Evolutionary conservation across 352 stramenopile species (phyloP).

Genomic region (Phytophthora pistaciae): DNA sequence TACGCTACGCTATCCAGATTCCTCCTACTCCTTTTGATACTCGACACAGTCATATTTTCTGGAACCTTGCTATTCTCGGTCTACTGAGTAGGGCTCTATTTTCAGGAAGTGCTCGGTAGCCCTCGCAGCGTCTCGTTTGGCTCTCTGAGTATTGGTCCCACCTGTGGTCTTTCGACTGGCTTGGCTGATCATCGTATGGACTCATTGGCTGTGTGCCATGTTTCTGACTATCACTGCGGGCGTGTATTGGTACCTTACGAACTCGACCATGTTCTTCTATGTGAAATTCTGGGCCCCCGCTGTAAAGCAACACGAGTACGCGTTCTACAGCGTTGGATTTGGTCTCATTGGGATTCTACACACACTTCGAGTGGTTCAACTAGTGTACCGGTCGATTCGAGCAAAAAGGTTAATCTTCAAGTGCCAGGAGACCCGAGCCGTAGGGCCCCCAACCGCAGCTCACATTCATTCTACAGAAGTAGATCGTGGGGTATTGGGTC

Average conservation of each 20-base stretch:
- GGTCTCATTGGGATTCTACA: neutral
- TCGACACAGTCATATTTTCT: too few relatives aligned
- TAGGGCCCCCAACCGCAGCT: neutral
- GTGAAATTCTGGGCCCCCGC: neutral
- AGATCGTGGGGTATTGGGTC: neutral
- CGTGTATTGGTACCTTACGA: slow-evolving; percentile 1
- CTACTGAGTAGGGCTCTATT: neutral
- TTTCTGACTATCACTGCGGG: neutral
- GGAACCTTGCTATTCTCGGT: too few relatives aligned
- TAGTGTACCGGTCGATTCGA: neutral
- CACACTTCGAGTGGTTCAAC: neutral
- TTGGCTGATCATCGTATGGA: too few relatives aligned
- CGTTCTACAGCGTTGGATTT: neutral
- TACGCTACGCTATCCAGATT: too few relatives aligned
- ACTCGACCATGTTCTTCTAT: neutral
- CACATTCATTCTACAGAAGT: neutral
- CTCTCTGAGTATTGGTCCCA: neutral
- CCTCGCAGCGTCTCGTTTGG: neutral
- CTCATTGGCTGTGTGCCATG: too few relatives aligned
- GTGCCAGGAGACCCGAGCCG: neutral
- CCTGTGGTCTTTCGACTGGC: too few relatives aligned
- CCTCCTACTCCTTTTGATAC: too few relatives aligned
- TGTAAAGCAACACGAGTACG: neutral
- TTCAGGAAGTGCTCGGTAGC: neutral
- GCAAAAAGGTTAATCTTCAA: neutral